Evolutionary conservation across 257 asterid species (phyloP), one percentile per base, ranked within the genome.

Genomic region (Eucommia ulmoides): DNA sequence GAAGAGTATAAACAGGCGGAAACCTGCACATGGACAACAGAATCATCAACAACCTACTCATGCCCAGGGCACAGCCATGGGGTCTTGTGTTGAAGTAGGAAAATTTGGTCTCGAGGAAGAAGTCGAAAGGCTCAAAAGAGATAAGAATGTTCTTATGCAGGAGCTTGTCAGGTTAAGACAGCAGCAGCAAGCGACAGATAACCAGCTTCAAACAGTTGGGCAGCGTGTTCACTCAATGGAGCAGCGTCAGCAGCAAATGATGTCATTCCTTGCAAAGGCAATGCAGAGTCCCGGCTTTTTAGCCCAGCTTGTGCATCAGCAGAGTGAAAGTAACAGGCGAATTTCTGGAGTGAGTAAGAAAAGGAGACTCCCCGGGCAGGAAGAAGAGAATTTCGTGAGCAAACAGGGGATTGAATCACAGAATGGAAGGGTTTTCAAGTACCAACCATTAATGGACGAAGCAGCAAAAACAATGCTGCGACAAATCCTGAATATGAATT

Each of bases 221-320:
- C 81, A 84, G 64, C 85, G 85, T 33, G 82, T 84, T 58, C 93
- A 78, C 14, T 51, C 59, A 19, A 84, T 84, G 94, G 94, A 81
- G 65, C 83, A 74, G 51, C 82, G 86, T 42, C 88, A 81, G 53
- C 79, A 76, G 44, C 94, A 84, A 55, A 81, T 84, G 93, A 78
- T 81, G 93, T 76, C 94, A 2, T 84, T 81, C 61, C 94, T 84
- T 12, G 94, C 94, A 10, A 84, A 81, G 67, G 94, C 94, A 22
- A 68, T 84, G 80, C 84, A 84, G 62, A 84, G 75, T 71, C 82
- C 94, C 20, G 79, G 82, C 8, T 81, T 84, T 55, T 72, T 84
- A 33, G 59, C 94, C 11, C 94, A 81, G 76, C 62, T 84, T 48
- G 83, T 81, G 26, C 83, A 81, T 35, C 83, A 76, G 54, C 84